Percentiles rank a stretch among this genome's conserved stretches.
phyloP scores from a whole-genome alignment of 177 flowering plant genomes.

The Vitis hybrid region DNA sequence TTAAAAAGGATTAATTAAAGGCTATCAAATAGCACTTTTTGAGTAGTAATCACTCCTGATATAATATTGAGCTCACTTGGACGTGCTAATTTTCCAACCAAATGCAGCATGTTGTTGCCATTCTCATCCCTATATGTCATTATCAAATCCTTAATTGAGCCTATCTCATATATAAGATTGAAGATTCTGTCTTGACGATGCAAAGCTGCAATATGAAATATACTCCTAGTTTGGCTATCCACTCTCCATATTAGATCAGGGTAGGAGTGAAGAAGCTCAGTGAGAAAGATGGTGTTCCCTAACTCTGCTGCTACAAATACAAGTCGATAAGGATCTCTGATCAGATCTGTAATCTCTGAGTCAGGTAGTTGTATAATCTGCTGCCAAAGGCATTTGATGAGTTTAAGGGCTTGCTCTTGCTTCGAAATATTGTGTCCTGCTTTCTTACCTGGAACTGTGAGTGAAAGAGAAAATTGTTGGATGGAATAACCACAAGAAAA shows the following conservation, averaged over 20 bases:
- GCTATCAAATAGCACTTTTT: no score
- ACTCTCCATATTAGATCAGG: conserved; percentile 26
- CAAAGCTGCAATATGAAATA: conserved; percentile 24
- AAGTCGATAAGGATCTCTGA: conserved; percentile 3
- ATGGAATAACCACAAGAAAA: no score
- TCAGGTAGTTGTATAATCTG: conserved; percentile 3
- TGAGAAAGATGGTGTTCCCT: conserved; percentile 24
- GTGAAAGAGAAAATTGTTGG: neutral
- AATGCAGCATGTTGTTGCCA: neutral
- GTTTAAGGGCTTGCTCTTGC: no score
- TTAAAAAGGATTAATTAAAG: no score
- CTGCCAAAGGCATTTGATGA: neutral
- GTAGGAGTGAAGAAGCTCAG: conserved; percentile 14
- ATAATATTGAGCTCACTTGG: no score
- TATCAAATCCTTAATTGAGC: neutral
- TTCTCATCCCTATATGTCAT: neutral
- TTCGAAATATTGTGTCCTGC: no score
- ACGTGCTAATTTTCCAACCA: neutral
- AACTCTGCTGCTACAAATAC: conserved; percentile 22
- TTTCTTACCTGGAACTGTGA: neutral
- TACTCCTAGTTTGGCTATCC: neutral
- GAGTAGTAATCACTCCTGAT: no score
- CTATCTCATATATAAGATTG: conserved; percentile 21
- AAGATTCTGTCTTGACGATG: conserved; percentile 22
- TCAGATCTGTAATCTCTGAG: neutral